A percentile compares a stretch with the other conserved stretches of the same genome.
These are phyloP conservation scores for Tephrocybe rancida DNA, from an alignment of 768 basidiomycete species.

Conservation along the genomic window DNA sequence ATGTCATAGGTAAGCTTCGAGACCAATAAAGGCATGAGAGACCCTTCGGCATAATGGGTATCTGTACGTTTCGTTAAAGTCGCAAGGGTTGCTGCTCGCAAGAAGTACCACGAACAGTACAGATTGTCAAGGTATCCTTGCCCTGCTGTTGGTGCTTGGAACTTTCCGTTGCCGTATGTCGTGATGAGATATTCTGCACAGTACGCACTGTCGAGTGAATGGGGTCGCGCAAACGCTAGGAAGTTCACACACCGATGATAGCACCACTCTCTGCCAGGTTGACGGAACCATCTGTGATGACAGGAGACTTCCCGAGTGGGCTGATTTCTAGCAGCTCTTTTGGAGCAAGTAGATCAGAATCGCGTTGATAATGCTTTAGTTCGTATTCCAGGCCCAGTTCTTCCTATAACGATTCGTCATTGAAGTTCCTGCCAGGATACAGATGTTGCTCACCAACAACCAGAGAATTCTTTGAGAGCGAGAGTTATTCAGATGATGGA, in stretches of 20 bases:
- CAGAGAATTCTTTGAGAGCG: slow-evolving; percentile 52
- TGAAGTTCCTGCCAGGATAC: too few species aligned
- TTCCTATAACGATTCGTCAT: slow-evolving; percentile 30
- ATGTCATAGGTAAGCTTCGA: slow-evolving; percentile 34
- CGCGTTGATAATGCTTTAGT: slow-evolving; percentile 34
- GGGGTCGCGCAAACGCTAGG: too few species aligned
- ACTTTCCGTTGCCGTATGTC: slow-evolving; percentile 19
- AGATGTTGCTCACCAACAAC: slow-evolving; percentile 31
- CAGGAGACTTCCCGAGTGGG: slow-evolving; percentile 41
- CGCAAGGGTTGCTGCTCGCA: too few species aligned
- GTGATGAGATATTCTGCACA: slow-evolving; percentile 20
- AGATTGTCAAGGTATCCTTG: slow-evolving; percentile 19
- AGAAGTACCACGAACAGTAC: slow-evolving; percentile 10
- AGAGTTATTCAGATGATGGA: slow-evolving; percentile 49
- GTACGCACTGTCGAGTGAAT: neutral
- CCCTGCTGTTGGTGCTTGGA: slow-evolving; percentile 9
- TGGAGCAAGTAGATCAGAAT: slow-evolving; percentile 26
- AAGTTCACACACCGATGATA: slow-evolving; percentile 23
- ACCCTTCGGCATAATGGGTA: slow-evolving; percentile 22
- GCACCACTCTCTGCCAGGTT: slow-evolving; percentile 33
- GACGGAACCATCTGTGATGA: slow-evolving; percentile 42
- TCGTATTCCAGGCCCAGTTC: slow-evolving; percentile 44
- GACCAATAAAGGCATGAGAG: slow-evolving; percentile 38
- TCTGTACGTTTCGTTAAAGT: slow-evolving; percentile 14
- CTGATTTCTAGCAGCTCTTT: slow-evolving; percentile 34